phyloP scores from a whole-genome alignment of 768 basidiomycete genomes.

The Auricularia cornea region DNA sequence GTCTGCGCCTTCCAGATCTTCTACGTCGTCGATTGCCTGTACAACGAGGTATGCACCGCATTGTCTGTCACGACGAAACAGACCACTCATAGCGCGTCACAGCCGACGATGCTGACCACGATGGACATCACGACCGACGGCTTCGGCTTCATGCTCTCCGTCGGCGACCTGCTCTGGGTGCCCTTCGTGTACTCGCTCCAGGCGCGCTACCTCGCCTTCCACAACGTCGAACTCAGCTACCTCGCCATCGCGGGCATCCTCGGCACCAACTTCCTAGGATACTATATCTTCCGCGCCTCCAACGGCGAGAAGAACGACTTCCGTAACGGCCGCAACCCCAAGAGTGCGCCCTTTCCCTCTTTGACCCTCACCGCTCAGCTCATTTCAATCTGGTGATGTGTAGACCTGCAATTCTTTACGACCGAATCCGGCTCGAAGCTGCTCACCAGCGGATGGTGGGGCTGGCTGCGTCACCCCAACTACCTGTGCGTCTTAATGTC shows the following conservation, averaged over 20 bases:
- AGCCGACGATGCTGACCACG: slow-evolving; percentile 85
- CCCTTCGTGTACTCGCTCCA: slow-evolving; percentile 92
- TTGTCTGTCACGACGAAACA: too few relatives aligned
- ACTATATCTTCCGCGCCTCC: slow-evolving; percentile 81
- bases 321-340: slow-evolving; percentile 86
- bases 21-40: slow-evolving; percentile 81
- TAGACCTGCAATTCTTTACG: slow-evolving; percentile 70
- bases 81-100: too few relatives aligned
- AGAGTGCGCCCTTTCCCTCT: slow-evolving; percentile 45
- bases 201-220: slow-evolving; percentile 91
- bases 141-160: slow-evolving; percentile 95
- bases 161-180: slow-evolving; percentile 90
- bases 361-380: background rate
- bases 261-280: slow-evolving; percentile 60
- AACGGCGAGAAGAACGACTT: slow-evolving; percentile 97
- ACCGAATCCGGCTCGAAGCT: slow-evolving; percentile 86
- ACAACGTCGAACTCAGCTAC: slow-evolving; percentile 68
- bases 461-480: slow-evolving; percentile 85
- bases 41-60: slow-evolving; percentile 64
- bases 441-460: slow-evolving; percentile 97
- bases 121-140: slow-evolving; percentile 99
- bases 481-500: slow-evolving; percentile 49
- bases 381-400: background rate
- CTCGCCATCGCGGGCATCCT: slow-evolving; percentile 50
- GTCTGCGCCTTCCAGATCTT: slow-evolving; percentile 77